Conservation (phyloP, 1,284 basidiomycete species). For the Puccinia coronata region DNA sequence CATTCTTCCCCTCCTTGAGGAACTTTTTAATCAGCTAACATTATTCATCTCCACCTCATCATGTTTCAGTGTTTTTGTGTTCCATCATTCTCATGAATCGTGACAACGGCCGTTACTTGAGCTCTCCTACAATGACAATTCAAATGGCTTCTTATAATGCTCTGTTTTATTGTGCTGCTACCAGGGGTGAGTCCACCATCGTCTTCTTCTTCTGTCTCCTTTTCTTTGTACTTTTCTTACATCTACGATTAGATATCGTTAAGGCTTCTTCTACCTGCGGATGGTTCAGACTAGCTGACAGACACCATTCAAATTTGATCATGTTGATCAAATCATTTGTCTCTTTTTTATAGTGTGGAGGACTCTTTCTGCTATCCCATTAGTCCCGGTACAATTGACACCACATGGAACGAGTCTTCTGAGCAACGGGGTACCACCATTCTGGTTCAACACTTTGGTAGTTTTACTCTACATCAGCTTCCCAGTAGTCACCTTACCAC, state of each 20-base stretch:
- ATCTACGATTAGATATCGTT: too few relatives aligned
- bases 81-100: conserved; percentile 3
- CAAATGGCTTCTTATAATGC: conserved; percentile 4
- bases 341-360: conserved; percentile 7
- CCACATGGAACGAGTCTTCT: conserved; percentile 6
- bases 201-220: not conserved
- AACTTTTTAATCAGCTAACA: not conserved
- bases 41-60: not conserved
- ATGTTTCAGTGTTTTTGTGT: conserved; percentile 9
- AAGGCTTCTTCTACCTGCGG: not conserved
- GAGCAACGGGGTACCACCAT: conserved; percentile 9
- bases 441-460: conserved; percentile 11
- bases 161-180: conserved; percentile 15
- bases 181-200: not conserved
- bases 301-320: not conserved
- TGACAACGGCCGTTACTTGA: conserved; percentile 17
- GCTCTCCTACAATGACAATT: conserved; percentile 7
- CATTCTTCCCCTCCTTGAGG: not conserved
- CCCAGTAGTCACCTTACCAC: not conserved
- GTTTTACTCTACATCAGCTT: conserved; percentile 10
- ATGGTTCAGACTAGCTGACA: too few relatives aligned
- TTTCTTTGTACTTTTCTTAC: not conserved
- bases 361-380: not conserved
- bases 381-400: conserved; percentile 13
- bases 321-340: not conserved